phyloP scores from a whole-genome alignment of 306 rosid species.

The Neltuma alba region DNA sequence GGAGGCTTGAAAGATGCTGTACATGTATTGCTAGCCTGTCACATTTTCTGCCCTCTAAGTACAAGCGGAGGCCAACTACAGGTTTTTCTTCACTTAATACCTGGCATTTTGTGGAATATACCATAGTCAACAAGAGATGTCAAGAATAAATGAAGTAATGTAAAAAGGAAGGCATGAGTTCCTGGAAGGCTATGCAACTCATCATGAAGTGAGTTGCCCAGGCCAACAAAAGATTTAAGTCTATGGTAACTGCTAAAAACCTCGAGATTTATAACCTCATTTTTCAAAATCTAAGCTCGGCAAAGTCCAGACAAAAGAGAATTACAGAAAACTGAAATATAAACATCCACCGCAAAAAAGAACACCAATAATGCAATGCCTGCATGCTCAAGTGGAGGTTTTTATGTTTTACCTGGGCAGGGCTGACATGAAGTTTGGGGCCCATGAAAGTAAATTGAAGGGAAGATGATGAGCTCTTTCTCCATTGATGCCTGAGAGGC shows the following conservation, averaged over 20 bases:
- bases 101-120: constrained; percentile 50
- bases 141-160: constrained; percentile 19
- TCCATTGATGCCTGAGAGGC: constrained; percentile 84
- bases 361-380: constrained; percentile 24
- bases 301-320: constrained; percentile 6
- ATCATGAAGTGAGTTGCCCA: neutral
- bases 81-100: constrained; percentile 81
- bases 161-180: constrained; percentile 19
- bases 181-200: constrained; percentile 21
- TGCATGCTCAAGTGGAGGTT: constrained; percentile 17
- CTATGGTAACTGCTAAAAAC: constrained; percentile 18
- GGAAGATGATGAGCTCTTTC: constrained; percentile 61
- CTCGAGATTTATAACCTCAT: neutral
- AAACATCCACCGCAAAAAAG: constrained; percentile 1
- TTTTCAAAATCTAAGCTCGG: constrained; percentile 6
- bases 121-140: constrained; percentile 20
- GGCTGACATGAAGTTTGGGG: constrained; percentile 63
- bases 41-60: constrained; percentile 82
- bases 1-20: constrained; percentile 89
- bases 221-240: constrained; percentile 14
- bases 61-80: constrained; percentile 88
- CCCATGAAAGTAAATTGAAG: constrained; percentile 83
- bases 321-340: constrained; percentile 9
- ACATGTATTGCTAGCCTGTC: constrained; percentile 79
- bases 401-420: constrained; percentile 65